A percentile compares a stretch with the other conserved stretches of the same genome.
Evolutionary conservation across 192 early-diverging fungal genomes (phyloP).

Genomic region (Umbelopsis vinacea): DNA sequence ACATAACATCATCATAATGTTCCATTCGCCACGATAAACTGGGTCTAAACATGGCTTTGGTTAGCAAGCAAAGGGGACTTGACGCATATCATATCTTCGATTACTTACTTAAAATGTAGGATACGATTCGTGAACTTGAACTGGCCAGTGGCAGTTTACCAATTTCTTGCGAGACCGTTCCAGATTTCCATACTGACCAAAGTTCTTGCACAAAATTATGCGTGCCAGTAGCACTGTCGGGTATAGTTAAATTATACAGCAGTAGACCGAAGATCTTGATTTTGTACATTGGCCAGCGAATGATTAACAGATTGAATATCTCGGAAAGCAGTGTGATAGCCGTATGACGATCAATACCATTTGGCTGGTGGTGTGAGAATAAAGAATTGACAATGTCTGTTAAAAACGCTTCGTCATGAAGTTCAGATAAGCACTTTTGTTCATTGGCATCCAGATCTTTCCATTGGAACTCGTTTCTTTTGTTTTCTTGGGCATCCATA

Average conservation of each 20-base stretch:
- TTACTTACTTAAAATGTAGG: neutral
- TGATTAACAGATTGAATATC: slow-evolving; percentile 60
- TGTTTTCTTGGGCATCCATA: slow-evolving; percentile 31
- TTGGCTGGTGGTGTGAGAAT: neutral
- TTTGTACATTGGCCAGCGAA: slow-evolving; percentile 60
- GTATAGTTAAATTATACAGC: slow-evolving; percentile 34
- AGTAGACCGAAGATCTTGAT: slow-evolving; percentile 54
- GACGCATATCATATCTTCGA: no score
- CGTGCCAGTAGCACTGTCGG: neutral
- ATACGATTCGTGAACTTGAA: neutral
- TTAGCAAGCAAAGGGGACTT: neutral
- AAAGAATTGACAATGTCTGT: neutral
- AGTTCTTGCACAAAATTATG: slow-evolving; percentile 15
- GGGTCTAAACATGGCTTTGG: slow-evolving; percentile 31
- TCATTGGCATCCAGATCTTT: neutral
- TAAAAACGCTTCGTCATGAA: neutral
- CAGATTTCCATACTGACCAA: slow-evolving; percentile 2
- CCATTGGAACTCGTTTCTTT: neutral
- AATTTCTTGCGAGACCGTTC: neutral
- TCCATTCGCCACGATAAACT: slow-evolving; percentile 53
- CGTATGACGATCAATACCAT: neutral
- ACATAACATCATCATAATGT: slow-evolving; percentile 66
- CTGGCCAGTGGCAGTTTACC: neutral
- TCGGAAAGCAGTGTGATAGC: slow-evolving; percentile 34
- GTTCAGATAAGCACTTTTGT: neutral